phyloP scores from a whole-genome alignment of 257 asterid genomes.

The Mitragyna speciosa region DNA sequence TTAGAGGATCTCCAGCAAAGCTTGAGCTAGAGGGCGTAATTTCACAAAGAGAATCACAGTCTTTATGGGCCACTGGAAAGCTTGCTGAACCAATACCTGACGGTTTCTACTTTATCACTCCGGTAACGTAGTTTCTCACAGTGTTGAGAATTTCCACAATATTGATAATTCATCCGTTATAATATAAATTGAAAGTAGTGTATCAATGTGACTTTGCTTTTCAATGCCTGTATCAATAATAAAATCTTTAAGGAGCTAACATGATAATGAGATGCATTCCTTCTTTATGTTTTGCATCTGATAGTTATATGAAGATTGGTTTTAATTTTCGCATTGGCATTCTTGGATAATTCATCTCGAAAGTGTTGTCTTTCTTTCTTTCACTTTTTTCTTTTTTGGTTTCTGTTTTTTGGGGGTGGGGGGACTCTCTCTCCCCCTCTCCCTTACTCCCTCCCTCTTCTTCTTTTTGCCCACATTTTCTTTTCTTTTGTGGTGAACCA shows the following conservation, averaged over 20 bases:
- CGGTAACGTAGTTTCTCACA: conserved; percentile 61
- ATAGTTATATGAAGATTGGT: background rate
- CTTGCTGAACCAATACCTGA: conserved; percentile 79
- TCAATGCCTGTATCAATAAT: too few species aligned
- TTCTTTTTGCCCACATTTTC: background rate
- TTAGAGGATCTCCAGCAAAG: conserved; percentile 42
- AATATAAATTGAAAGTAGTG: background rate
- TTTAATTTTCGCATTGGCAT: background rate
- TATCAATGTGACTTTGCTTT: background rate
- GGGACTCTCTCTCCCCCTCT: too few species aligned
- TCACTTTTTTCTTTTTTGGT: background rate
- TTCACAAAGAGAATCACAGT: conserved; percentile 63
- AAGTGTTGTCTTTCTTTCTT: background rate
- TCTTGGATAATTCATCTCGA: background rate
- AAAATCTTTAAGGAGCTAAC: background rate
- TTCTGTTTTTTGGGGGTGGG: too few species aligned
- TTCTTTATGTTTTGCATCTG: background rate
- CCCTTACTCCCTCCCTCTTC: too few species aligned
- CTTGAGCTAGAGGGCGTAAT: conserved; percentile 47
- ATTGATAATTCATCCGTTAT: background rate
- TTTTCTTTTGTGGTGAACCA: background rate
- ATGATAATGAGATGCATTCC: background rate
- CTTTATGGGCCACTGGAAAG: conserved; percentile 85
- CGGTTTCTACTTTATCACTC: conserved; percentile 84
- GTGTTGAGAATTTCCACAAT: background rate